Evolutionary conservation across 192 early-diverging fungal species (phyloP).

Genomic region (Backusella luteola): DNA sequence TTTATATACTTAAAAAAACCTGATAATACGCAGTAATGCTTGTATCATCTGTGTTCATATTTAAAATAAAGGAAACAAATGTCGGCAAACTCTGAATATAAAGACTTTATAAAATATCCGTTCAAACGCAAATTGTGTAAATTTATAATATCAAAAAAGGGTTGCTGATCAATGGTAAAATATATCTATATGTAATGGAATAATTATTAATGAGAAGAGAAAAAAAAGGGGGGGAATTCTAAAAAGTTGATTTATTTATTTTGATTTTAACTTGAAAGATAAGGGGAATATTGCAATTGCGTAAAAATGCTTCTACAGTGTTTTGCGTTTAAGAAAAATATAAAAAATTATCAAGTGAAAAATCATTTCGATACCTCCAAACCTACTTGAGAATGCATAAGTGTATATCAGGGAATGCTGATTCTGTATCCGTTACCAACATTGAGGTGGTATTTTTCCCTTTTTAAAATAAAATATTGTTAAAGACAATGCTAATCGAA

Average conservation of each 20-base stretch:
- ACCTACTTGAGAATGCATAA: too few species aligned
- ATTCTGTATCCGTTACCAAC: too few species aligned
- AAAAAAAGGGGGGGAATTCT: background rate
- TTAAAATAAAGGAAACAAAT: background rate
- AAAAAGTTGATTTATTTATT: slow-evolving; percentile 1
- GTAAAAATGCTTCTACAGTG: background rate
- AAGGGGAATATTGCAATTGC: background rate
- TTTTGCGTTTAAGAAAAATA: too few species aligned
- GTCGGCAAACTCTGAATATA: background rate
- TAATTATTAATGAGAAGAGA: background rate
- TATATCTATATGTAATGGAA: background rate
- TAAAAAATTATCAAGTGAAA: too few species aligned
- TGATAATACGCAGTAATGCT: background rate
- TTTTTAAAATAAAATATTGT: too few species aligned
- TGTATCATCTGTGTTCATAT: background rate
- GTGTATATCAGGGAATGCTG: too few species aligned
- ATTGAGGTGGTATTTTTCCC: too few species aligned
- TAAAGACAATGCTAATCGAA: too few species aligned
- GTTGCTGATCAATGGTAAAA: background rate
- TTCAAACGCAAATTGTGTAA: background rate
- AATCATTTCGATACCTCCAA: too few species aligned
- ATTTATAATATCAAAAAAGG: background rate
- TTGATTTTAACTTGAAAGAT: background rate
- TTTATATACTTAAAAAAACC: background rate
- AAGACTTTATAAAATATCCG: background rate